Evolutionary conservation across 2,329 filamentous ascomycete species (phyloP).

Genomic region (Microsporum ferrugineum): DNA sequence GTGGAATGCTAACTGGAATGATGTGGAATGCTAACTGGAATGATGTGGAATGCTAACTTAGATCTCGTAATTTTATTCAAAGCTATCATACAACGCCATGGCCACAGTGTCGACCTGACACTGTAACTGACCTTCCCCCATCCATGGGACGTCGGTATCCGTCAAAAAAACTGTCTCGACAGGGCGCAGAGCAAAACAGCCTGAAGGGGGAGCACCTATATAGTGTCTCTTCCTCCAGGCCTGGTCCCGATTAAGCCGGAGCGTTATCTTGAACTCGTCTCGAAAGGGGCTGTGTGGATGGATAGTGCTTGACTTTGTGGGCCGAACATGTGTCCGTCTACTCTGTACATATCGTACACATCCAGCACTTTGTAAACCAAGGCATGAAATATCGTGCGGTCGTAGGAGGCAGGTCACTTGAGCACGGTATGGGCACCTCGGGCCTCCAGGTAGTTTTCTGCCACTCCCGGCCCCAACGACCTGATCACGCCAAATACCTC

Average conservation of each 20-base stretch:
- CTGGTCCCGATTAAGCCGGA: slow-evolving; percentile 98
- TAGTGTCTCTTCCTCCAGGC: slow-evolving; percentile 7
- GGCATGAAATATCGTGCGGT: no score
- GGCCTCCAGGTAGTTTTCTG: slow-evolving; percentile 80
- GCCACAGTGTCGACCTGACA: slow-evolving; percentile 40
- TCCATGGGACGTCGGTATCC: slow-evolving; percentile 64
- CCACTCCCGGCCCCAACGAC: slow-evolving; percentile 64
- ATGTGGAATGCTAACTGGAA: no score
- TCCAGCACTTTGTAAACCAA: no score
- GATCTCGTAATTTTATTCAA: not conserved
- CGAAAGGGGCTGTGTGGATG: slow-evolving; percentile 75
- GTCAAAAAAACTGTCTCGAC: slow-evolving; percentile 28
- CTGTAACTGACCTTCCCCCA: slow-evolving; percentile 48
- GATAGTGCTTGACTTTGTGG: slow-evolving; percentile 94
- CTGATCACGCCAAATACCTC: slow-evolving; percentile 83
- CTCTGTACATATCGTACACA: not conserved
- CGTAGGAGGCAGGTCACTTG: slow-evolving; percentile 45
- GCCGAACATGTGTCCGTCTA: slow-evolving; percentile 50
- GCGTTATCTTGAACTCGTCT: slow-evolving; percentile 72
- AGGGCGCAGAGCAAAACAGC: slow-evolving; percentile 63
- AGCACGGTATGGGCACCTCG: slow-evolving; percentile 86
- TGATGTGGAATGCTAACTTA: not conserved
- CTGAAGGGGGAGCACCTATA: slow-evolving; percentile 11
- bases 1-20: not conserved
- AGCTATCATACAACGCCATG: slow-evolving; percentile 34